phyloP scores from a whole-genome alignment of 2,329 filamentous ascomycete genomes.

The Fusarium coffeatum region DNA sequence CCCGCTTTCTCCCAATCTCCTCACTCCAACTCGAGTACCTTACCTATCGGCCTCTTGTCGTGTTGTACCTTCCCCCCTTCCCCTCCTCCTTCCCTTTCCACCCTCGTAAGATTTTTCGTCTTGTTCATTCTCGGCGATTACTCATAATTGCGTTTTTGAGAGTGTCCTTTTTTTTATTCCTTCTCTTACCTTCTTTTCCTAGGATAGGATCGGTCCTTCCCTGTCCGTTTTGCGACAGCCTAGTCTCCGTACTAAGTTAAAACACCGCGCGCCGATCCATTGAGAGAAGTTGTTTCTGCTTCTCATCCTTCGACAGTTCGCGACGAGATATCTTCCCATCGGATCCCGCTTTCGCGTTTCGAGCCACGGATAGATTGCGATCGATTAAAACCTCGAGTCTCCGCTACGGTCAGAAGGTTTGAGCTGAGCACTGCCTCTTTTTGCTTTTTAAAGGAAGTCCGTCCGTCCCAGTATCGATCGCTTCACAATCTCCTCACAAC shows the following conservation, averaged over 20 bases:
- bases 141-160: constrained; percentile 31
- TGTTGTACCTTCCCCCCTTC: constrained; percentile 39
- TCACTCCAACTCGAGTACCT: constrained; percentile 23
- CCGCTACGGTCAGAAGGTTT: constrained; percentile 51
- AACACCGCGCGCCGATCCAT: constrained; percentile 37
- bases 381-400: constrained; percentile 40
- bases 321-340: constrained; percentile 33
- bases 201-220: constrained; percentile 38
- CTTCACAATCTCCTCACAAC: constrained; percentile 52
- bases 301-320: constrained; percentile 31
- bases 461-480: constrained; percentile 54
- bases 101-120: constrained; percentile 39
- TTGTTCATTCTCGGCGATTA: constrained; percentile 37
- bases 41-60: constrained; percentile 40
- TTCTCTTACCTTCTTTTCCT: constrained; percentile 16
- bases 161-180: constrained; percentile 22
- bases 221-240: constrained; percentile 36
- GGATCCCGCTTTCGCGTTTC: constrained; percentile 21
- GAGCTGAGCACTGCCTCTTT: constrained; percentile 55
- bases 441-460: constrained; percentile 51
- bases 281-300: constrained; percentile 26
- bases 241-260: constrained; percentile 16
- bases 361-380: constrained; percentile 40
- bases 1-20: constrained; percentile 45
- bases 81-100: constrained; percentile 35